Evolutionary conservation across 441 rosid genomes (phyloP), one percentile per base, ranked within the genome.

Genomic region (Codiaeum variegatum): DNA sequence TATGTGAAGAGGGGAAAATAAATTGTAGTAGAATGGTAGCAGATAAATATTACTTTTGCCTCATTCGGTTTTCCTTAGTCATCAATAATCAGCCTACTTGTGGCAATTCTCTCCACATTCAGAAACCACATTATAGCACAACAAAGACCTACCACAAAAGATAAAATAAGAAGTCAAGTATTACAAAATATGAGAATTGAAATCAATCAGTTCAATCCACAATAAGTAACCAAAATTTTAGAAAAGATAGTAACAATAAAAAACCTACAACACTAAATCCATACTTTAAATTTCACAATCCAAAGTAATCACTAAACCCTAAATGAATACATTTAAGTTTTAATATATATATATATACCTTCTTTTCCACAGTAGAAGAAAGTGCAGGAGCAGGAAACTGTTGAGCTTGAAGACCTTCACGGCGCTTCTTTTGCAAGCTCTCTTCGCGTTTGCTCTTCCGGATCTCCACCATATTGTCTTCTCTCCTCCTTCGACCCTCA

Each of bases 391-490:
- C 62, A 34, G 86, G 74, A 26, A 79, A 49, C 40, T 73, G 80
- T 74, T 83, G 85, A 42, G 88, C 75, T 74, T 84, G 94, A 60
- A 92, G 80, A n/a, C 94, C 94, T 68, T 92, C 96, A 6, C 97
- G 92, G 40, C 94, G 84, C 85, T 88, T 92, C 83, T 88, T 92
- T 77, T 78, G 89, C 84, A 92, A 73, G 84, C 88, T 90, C 84
- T 90, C 93, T 74, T 90, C 94, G 36, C 91, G 84, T 46, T 87
- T 88, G 72, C 69, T 90, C 86, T 92, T 92, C 40, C 97, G 88
- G 81, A 90, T 92, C 94, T 90, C 96, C 69, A 92, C 97, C 96
- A 90, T 83, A 67, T 85, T 88, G 67, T 92, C 96, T 74, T 92
- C 94, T 40, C 97, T 83, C 80, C 96, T 81, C 81, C 94, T 81